Evolutionary conservation across 768 basidiomycete genomes (phyloP), one percentile per base, ranked within the genome.

Genomic region (Serendipita vermifera): DNA sequence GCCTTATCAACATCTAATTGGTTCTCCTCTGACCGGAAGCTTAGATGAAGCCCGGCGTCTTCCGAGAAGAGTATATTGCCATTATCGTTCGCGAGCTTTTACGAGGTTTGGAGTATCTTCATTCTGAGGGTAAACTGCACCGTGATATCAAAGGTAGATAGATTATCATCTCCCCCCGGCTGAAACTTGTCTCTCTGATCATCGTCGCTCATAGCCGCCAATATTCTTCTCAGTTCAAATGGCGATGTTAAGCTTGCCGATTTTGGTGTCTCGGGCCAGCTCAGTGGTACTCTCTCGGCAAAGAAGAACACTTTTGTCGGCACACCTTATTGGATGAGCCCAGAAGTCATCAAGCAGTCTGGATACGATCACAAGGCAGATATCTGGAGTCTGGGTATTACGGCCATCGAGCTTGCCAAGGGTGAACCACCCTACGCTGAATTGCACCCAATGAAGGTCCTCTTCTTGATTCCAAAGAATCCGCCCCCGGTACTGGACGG

Each of bases 241-340:
- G 93, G 92, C 9, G 91, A 94, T 62, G 71, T 99, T 62, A 99
- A 99, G 68, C 76, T 99, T 24, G 96, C 96, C 40, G 96, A 99
- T 67, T 99, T 99, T 65, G 96, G 96, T 65, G 96, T 99, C 3
- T 97, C 93, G 1, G 96, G 96, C 27, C 96, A 99, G 65, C 76
- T 99, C 27, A 92, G 88, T 20, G 91, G 91, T 2, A 93, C 88
- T 1, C 72, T 93, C 39, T 88, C 86, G 9, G 88, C 87, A 17
- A 91, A 90, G 78, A 92, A 97, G 79, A 98, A 99, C 63, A 99
- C 94, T 0, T 97, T 93, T 66, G 94, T 94, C 31, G 90, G 90
- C 27, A 93, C 94, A 15, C 94, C 94, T 2, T 99, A 98, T 66
- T 99, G 96, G 96, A 99, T 99, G 96, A 91, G 90, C 5, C 96